Evolutionary conservation across 192 early-diverging fungal species (phyloP).

Genomic region (Bifiguratus adelaidae): DNA sequence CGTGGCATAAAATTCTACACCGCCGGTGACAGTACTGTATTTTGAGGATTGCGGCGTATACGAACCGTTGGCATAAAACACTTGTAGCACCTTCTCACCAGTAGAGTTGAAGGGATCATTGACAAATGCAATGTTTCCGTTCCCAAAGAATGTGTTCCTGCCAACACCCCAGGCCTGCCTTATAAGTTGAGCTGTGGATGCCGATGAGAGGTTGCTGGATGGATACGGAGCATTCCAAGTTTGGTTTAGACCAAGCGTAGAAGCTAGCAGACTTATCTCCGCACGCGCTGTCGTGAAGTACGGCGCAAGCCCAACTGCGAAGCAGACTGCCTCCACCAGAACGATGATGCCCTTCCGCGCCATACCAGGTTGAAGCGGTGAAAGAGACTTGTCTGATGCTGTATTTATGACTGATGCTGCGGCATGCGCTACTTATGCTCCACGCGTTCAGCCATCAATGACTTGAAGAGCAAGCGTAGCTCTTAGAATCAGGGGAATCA

Average conservation of each 20-base stretch:
- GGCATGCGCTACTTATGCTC: no score
- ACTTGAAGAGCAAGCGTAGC: no score
- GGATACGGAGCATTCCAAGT: slow-evolving; percentile 15
- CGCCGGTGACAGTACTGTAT: slow-evolving; percentile 11
- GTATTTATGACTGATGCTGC: no score
- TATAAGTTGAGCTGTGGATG: background rate
- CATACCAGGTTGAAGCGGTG: no score
- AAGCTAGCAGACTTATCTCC: no score
- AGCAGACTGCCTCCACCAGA: no score
- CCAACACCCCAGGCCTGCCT: background rate
- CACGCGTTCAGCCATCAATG: no score
- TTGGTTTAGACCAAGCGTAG: slow-evolving; percentile 4
- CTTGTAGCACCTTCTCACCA: slow-evolving; percentile 13
- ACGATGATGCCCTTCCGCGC: no score
- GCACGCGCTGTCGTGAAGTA: no score
- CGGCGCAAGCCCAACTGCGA: no score
- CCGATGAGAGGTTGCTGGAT: background rate
- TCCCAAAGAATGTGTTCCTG: slow-evolving; percentile 15
- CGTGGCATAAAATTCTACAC: slow-evolving; percentile 28
- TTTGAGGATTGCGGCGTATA: slow-evolving; percentile 19
- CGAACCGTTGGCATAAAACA: slow-evolving; percentile 29
- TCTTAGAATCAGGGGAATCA: no score
- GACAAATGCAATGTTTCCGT: slow-evolving; percentile 18
- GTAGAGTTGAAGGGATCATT: slow-evolving; percentile 18
- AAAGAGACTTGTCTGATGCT: no score